Evolutionary conservation across 1,139 yeast genomes (phyloP), one percentile per base, ranked within the genome.

Genomic region (Magnusiomyces sp.): DNA sequence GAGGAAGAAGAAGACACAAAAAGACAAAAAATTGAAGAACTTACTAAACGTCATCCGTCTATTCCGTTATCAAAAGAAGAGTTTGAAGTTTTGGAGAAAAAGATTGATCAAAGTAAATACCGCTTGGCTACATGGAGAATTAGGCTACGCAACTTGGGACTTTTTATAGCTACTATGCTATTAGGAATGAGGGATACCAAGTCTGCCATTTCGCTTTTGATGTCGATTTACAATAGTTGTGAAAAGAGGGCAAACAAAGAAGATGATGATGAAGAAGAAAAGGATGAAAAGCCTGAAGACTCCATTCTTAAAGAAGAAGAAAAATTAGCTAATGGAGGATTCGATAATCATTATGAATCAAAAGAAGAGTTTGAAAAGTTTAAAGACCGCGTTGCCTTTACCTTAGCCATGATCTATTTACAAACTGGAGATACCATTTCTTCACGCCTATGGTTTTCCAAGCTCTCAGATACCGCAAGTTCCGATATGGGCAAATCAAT

Each of bases 161-260:
- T 64, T 11, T 60, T 59, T 47, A 63, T 65, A 1, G 62, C 64
- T 1, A 61, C 69, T 5, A 60, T 64, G 46, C 60, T 68, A 31
- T 47, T 66, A 7, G 63, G 64, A 23, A 59, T 64, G 58, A 55
- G 58, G 10, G 72, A 68, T 49, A 58, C 56, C 43, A 47, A 55
- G 7, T 57, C 70, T 1, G 71, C 70, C 1, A 50, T 64, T 13
- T 59, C 61, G 10, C 66, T 65, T 47, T 53, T 66, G 34, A 49
- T 53, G 13, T 50, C 59, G 2, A 55, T 66, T 45, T 58, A 60
- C 45, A 43, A 46, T 4, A 53, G 62, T 6, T 45, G 53, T 9
- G 49, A 51, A 3, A 45, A 33, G 2, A 49, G 46, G 16, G 54
- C 50, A 2, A 38, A 45, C 7, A 45, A 36, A 27, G 46, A 45